These are phyloP conservation scores for Pythium pyrilobum DNA, from an alignment of 352 stramenopile genomes.

Conservation along the genomic window DNA sequence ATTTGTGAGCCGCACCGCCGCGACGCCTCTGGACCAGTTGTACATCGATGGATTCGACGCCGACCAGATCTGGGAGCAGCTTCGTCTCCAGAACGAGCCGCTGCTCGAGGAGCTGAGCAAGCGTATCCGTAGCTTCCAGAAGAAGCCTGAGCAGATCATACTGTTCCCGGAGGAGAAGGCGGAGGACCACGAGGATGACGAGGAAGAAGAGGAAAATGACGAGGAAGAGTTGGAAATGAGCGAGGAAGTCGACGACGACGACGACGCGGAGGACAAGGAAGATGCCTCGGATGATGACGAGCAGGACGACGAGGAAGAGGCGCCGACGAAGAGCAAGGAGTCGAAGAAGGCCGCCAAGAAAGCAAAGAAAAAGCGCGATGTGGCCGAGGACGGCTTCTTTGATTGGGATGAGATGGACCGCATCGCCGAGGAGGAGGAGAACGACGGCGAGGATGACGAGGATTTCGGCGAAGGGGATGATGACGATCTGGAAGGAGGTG, in stretches of 20 bases:
- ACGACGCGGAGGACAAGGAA: constrained; percentile 15
- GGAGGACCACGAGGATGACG: constrained; percentile 25
- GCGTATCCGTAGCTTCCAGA: constrained; percentile 62
- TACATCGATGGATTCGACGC: constrained; percentile 82
- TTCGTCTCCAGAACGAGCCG: constrained; percentile 75
- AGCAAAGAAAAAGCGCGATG: constrained; percentile 55
- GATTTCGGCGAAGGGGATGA: constrained; percentile 39
- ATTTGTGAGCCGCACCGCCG: constrained; percentile 39
- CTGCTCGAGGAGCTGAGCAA: constrained; percentile 63
- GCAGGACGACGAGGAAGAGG: constrained; percentile 29
- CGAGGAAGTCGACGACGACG: constrained; percentile 23
- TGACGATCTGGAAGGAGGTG: constrained; percentile 44
- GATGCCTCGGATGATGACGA: constrained; percentile 24
- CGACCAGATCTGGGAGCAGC: constrained; percentile 84
- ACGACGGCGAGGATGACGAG: constrained; percentile 35
- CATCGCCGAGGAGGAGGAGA: constrained; percentile 67
- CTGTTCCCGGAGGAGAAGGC: constrained; percentile 54
- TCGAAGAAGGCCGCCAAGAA: constrained; percentile 31
- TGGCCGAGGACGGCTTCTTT: constrained; percentile 78
- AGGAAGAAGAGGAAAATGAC: constrained; percentile 16
- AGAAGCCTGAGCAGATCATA: constrained; percentile 46
- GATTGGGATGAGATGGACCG: constrained; percentile 88
- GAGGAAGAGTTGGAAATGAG: constrained; percentile 20
- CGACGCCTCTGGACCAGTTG: constrained; percentile 59
- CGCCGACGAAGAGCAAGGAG: constrained; percentile 12